phyloP scores from a whole-genome alignment of 768 basidiomycete genomes.

The Boletus pseudopeckii region DNA sequence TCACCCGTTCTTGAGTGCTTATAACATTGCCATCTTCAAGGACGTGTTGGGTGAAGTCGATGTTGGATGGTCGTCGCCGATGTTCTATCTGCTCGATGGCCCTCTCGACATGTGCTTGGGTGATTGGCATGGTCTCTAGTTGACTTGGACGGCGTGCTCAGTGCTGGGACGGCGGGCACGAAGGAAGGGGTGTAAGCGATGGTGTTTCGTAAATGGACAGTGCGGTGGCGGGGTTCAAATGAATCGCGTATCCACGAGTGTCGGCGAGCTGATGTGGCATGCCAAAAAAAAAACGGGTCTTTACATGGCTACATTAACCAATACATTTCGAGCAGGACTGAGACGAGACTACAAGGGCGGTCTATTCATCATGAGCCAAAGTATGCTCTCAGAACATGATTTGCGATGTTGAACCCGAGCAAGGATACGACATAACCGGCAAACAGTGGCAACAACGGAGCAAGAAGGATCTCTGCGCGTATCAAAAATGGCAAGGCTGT shows the following conservation, averaged over 20 bases:
- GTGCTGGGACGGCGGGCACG: constrained; percentile 2
- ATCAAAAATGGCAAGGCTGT: constrained; percentile 91
- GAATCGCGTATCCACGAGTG: neutral
- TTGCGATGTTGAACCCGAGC: constrained; percentile 87
- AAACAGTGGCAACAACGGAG: constrained; percentile 85
- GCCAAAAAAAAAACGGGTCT: constrained; percentile 3
- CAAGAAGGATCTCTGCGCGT: constrained; percentile 85
- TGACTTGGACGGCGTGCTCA: neutral
- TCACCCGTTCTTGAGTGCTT: constrained; percentile 91
- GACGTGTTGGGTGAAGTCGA: constrained; percentile 90
- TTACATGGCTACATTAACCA: constrained; percentile 13
- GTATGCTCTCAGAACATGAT: constrained; percentile 75
- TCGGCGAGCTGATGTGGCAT: neutral
- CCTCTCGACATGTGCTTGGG: constrained; percentile 34
- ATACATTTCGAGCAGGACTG: neutral
- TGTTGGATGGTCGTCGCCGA: constrained; percentile 49
- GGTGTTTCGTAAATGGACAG: constrained; percentile 17
- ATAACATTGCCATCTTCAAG: constrained; percentile 91
- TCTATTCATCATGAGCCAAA: constrained; percentile 49
- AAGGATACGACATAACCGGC: constrained; percentile 82
- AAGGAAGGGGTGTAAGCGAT: constrained; percentile 1
- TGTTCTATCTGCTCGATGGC: constrained; percentile 38
- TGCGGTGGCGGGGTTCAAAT: constrained; percentile 29
- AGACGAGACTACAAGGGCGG: neutral
- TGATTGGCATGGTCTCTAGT: constrained; percentile 30